Percentiles rank a stretch among this genome's conserved stretches.
These are phyloP conservation scores for Toxoplasma gondii DNA, from an alignment of 169 alveolate genomes.

Conservation along the genomic window DNA sequence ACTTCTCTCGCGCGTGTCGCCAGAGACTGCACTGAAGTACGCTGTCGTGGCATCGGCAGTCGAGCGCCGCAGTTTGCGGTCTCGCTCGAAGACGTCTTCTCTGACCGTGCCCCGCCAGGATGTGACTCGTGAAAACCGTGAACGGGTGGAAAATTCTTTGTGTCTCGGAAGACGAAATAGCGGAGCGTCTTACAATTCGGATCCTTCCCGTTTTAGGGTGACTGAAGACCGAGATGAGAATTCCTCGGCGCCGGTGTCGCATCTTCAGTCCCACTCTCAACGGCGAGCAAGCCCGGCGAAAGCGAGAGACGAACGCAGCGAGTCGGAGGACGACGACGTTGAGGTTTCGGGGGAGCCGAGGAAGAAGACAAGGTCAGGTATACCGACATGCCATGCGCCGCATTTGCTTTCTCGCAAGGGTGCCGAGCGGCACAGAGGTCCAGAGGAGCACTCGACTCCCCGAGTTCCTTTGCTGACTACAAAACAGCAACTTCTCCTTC, in stretches of 20 bases:
- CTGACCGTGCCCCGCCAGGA: not conserved
- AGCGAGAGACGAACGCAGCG: not conserved
- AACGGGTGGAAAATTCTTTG: not conserved
- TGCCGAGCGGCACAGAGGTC: not conserved
- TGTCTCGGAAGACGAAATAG: no score
- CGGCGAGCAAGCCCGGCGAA: not conserved
- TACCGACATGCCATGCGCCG: no score
- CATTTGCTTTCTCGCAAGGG: not conserved
- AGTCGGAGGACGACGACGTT: not conserved
- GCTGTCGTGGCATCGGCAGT: not conserved
- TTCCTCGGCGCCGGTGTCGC: not conserved
- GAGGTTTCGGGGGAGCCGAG: not conserved
- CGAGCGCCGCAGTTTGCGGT: slow-evolving; percentile 3
- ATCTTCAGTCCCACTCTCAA: not conserved
- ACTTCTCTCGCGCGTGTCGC: not conserved
- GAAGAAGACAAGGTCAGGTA: not conserved
- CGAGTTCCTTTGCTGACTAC: not conserved
- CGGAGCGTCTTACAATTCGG: not conserved
- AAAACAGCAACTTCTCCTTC: slow-evolving; percentile 29
- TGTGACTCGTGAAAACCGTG: not conserved
- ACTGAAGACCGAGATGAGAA: not conserved
- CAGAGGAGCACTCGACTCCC: not conserved
- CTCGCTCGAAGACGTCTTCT: not conserved
- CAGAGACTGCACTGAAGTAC: not conserved
- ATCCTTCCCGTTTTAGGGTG: not conserved